Evolutionary conservation across 331 rosid genomes (phyloP).

Genomic region (Saraca asoca): DNA sequence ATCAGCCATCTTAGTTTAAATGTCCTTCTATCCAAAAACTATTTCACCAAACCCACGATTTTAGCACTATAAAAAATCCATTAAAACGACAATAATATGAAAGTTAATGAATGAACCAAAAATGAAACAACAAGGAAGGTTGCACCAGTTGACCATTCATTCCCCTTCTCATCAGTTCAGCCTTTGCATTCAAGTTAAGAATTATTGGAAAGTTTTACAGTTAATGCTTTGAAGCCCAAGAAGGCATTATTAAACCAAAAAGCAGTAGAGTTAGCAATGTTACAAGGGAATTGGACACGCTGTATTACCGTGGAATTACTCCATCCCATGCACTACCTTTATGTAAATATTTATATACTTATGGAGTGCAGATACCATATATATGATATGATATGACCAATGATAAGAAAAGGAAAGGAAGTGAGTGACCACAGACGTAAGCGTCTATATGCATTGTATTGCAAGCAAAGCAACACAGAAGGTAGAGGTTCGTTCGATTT

Average conservation of each 20-base stretch:
- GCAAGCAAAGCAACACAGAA: conserved; percentile 69
- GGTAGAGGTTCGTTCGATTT: conserved; percentile 21
- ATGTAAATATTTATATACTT: neutral
- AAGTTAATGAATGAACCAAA: conserved; percentile 1
- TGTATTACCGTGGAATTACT: no score
- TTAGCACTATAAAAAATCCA: conserved; percentile 30
- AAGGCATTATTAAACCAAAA: no score
- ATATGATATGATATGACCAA: no score
- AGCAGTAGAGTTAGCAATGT: no score
- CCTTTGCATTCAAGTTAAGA: conserved; percentile 34
- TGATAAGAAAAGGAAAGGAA: neutral
- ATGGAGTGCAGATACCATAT: neutral
- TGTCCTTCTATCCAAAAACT: conserved; percentile 40
- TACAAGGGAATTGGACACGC: no score
- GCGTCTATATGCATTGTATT: conserved; percentile 45
- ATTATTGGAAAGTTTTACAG: no score
- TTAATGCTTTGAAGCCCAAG: no score
- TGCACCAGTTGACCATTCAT: conserved; percentile 34
- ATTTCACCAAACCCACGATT: conserved; percentile 43
- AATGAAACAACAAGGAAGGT: conserved; percentile 29
- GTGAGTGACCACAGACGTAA: conserved; percentile 24
- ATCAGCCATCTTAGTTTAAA: conserved; percentile 43
- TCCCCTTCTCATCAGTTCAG: conserved; percentile 14
- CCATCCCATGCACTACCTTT: conserved; percentile 33
- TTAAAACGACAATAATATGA: conserved; percentile 37